Percentiles rank a stretch among this genome's conserved stretches.
Conservation (phyloP, 1,284 basidiomycete species). For the Xerocomus amazonicus region DNA sequence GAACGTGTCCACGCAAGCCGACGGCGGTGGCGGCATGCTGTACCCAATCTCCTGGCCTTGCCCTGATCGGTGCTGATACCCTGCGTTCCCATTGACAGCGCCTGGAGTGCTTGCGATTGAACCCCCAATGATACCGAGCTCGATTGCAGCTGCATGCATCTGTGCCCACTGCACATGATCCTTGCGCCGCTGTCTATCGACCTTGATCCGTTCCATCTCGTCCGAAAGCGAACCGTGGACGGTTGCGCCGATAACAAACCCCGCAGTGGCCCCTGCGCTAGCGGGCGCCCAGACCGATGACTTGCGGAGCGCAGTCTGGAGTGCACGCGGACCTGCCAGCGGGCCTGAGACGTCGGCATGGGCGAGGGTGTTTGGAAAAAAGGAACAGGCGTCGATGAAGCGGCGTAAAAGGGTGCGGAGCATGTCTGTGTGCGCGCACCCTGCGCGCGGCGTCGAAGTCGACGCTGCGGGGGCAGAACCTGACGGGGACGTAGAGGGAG, state of each 20-base stretch:
- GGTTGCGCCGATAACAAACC: not conserved
- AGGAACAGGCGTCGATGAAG: conserved; percentile 47
- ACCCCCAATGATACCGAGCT: conserved; percentile 40
- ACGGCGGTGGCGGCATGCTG: too few species aligned
- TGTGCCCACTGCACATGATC: conserved; percentile 59
- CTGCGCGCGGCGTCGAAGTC: conserved; percentile 4
- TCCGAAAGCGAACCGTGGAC: conserved; percentile 38
- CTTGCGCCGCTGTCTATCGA: conserved; percentile 51
- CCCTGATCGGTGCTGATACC: conserved; percentile 14
- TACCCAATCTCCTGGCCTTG: conserved; percentile 9
- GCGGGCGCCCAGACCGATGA: conserved; percentile 45
- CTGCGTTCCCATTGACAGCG: conserved; percentile 6
- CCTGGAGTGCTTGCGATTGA: not conserved
- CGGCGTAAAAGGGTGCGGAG: conserved; percentile 39
- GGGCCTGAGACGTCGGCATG: conserved; percentile 52
- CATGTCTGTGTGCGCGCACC: conserved; percentile 13
- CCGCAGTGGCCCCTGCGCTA: not conserved
- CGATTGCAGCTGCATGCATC: conserved; percentile 56
- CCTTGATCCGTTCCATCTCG: conserved; percentile 57
- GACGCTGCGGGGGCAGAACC: not conserved
- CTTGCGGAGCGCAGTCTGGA: conserved; percentile 54
- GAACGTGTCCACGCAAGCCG: conserved; percentile 30
- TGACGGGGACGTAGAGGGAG: conserved; percentile 7
- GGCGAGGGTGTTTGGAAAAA: conserved; percentile 42
- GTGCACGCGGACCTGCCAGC: conserved; percentile 47